phyloP scores from a whole-genome alignment of 805 yeast genomes.

The Saturnispora zaruensis region DNA sequence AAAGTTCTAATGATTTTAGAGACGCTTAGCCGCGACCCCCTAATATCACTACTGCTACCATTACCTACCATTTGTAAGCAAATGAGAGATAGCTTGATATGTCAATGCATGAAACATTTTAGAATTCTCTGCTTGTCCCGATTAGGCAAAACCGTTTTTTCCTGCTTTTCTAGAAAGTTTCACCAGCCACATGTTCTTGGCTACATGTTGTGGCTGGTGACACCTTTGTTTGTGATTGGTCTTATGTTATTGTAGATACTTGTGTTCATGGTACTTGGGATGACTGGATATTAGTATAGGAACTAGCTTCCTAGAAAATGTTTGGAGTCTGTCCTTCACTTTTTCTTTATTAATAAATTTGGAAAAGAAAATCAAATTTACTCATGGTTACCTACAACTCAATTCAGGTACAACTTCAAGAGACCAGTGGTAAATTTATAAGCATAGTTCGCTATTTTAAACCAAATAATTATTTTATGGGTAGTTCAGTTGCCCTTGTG shows the following conservation, averaged over 20 bases:
- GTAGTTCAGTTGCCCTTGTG: neutral
- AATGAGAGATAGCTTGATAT: neutral
- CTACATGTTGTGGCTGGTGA: neutral
- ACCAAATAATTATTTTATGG: neutral
- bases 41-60: neutral
- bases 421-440: neutral
- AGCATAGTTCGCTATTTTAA: too few relatives aligned
- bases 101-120: neutral
- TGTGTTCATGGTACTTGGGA: neutral
- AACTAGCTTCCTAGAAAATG: neutral
- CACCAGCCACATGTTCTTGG: neutral
- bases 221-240: neutral
- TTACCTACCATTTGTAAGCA: neutral
- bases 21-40: conserved; percentile 2
- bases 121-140: neutral
- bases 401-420: neutral
- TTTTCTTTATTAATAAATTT: neutral
- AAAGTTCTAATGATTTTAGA: conserved; percentile 8
- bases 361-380: neutral
- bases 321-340: neutral
- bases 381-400: neutral
- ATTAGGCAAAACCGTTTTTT: neutral
- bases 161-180: neutral
- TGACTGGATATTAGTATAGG: neutral
- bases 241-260: neutral